Evolutionary conservation across 169 alveolate species (phyloP).

Genomic region (Plasmodium cynomolgi): DNA sequence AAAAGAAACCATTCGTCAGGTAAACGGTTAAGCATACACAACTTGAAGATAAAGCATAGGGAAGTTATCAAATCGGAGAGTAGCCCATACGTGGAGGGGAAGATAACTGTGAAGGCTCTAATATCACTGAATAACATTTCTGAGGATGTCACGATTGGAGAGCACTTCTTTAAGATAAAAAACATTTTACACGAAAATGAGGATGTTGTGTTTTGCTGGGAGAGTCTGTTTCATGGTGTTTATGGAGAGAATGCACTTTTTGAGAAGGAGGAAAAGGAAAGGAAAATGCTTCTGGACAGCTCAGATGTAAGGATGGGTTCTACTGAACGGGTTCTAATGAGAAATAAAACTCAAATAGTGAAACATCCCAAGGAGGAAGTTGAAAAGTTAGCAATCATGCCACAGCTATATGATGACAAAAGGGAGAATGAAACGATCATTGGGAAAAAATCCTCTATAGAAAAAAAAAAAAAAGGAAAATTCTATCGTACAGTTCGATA

Average conservation of each 20-base stretch:
- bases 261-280: neutral
- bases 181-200: slow-evolving; percentile 44
- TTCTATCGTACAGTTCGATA: neutral
- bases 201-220: slow-evolving; percentile 14
- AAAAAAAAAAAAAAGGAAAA: neutral
- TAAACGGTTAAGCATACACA: slow-evolving; percentile 8
- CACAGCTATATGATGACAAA: neutral
- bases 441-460: neutral
- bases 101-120: slow-evolving; percentile 38
- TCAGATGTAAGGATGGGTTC: neutral
- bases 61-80: slow-evolving; percentile 20
- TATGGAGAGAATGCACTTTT: neutral
- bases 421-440: neutral
- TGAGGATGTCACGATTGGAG: slow-evolving; percentile 54
- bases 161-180: slow-evolving; percentile 50
- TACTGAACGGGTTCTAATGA: neutral
- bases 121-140: slow-evolving; percentile 19
- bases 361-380: neutral
- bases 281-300: neutral
- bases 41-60: slow-evolving; percentile 42
- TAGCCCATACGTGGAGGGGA: slow-evolving; percentile 41
- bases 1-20: neutral
- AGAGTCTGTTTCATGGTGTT: slow-evolving; percentile 27
- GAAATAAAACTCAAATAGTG: neutral
- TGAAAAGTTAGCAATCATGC: neutral